Percentiles rank a stretch among this genome's conserved stretches.
Conservation (phyloP, 2,329 filamentous ascomycete genomes). For the Verticillium dahliae region DNA sequence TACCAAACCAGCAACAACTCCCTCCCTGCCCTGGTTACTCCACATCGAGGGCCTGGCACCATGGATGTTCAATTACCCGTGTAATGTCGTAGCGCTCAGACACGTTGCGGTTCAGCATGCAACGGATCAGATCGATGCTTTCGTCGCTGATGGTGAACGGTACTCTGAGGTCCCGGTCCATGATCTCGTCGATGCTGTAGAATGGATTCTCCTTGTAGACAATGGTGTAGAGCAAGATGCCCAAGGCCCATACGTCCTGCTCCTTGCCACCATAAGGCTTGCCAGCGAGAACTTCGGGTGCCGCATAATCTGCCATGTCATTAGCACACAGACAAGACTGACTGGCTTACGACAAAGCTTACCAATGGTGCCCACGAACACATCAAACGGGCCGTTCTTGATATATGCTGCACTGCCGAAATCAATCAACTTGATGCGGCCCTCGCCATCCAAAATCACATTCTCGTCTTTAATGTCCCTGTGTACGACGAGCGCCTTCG, state of each 20-base stretch:
- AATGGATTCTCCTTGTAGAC: conserved; percentile 99
- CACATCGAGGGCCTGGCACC: conserved; percentile 42
- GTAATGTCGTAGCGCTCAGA: conserved; percentile 77
- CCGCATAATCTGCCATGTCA: conserved; percentile 73
- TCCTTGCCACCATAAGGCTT: conserved; percentile 90
- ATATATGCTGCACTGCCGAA: conserved; percentile 98
- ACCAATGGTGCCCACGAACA: conserved; percentile 99
- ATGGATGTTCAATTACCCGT: conserved; percentile 83
- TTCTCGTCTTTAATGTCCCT: conserved; percentile 99
- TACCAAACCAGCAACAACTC: background rate
- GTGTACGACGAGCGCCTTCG: conserved; percentile 85
- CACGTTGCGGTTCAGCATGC: conserved; percentile 90
- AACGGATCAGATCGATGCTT: conserved; percentile 83
- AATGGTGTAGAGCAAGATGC: conserved; percentile 95
- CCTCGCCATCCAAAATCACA: conserved; percentile 90
- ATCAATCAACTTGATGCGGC: conserved; percentile 93
- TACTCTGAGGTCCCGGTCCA: conserved; percentile 90
- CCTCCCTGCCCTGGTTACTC: conserved; percentile 1
- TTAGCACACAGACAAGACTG: conserved; percentile 1
- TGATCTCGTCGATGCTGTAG: conserved; percentile 98
- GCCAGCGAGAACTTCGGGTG: conserved; percentile 93
- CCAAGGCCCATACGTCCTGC: conserved; percentile 96
- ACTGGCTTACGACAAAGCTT: conserved; percentile 23
- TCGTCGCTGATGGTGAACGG: conserved; percentile 85
- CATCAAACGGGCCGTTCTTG: conserved; percentile 96